These are phyloP conservation scores for Diophrys appendiculata DNA, from an alignment of 73 alveolate species.

Conservation along the genomic window DNA sequence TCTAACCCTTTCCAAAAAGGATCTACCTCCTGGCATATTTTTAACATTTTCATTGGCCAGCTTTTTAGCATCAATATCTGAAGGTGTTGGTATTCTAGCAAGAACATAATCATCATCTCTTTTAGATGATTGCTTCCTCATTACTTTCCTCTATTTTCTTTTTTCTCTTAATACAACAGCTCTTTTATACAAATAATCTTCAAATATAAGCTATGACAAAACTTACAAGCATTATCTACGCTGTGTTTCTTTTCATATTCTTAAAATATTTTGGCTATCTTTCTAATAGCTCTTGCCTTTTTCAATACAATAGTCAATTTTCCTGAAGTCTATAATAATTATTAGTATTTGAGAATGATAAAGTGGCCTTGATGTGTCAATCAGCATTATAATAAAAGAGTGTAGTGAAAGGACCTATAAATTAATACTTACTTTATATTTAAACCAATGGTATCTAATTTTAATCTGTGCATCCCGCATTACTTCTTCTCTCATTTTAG, in stretches of 20 bases:
- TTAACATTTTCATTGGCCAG: background rate
- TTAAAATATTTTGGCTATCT: background rate
- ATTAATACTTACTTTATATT: background rate
- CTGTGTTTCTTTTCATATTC: background rate
- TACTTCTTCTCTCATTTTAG: constrained; percentile 5
- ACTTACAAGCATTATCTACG: background rate
- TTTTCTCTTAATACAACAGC: background rate
- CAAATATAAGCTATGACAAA: background rate
- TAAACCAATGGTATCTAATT: constrained; percentile 23
- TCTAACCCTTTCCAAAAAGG: background rate
- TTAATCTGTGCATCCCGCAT: constrained; percentile 15
- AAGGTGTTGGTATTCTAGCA: background rate
- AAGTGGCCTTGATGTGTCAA: no score
- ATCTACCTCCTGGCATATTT: background rate
- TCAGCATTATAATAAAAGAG: no score
- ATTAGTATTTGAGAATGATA: no score
- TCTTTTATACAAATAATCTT: background rate
- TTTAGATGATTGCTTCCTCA: background rate
- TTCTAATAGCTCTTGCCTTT: background rate
- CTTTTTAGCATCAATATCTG: background rate
- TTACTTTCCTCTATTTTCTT: background rate
- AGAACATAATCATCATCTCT: no score
- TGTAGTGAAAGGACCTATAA: no score
- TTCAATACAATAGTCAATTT: background rate
- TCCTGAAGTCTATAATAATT: no score